Conservation (phyloP, 78 protist species). For the Dictyostelium purpureum region DNA sequence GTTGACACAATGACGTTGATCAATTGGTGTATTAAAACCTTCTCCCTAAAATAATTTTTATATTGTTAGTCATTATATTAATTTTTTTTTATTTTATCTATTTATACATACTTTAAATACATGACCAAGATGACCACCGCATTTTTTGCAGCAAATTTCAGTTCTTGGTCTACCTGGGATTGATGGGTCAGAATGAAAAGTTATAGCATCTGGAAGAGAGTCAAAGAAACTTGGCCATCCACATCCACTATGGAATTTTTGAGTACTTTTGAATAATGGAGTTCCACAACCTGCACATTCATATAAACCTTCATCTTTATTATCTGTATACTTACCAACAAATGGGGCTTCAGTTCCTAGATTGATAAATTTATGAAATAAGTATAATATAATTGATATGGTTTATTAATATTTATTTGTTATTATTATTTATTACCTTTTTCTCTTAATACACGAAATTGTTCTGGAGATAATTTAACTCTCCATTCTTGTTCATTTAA, state of each 20-base stretch:
- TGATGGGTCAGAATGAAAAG: conserved; percentile 69
- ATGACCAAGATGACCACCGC: conserved; percentile 94
- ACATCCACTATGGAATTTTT: conserved; percentile 85
- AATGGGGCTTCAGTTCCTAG: conserved; percentile 21
- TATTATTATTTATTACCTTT: too few relatives aligned
- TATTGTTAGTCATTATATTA: background rate
- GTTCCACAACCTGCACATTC: conserved; percentile 78
- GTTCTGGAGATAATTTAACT: conserved; percentile 66
- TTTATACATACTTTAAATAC: conserved; percentile 76
- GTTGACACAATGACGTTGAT: conserved; percentile 94
- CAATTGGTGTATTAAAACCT: conserved; percentile 75
- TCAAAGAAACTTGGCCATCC: conserved; percentile 94
- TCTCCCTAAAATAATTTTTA: conserved; percentile 70
- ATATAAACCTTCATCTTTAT: conserved; percentile 24
- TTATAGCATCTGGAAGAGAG: conserved; percentile 72
- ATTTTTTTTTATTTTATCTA: background rate
- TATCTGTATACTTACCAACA: conserved; percentile 57
- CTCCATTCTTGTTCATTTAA: conserved; percentile 75
- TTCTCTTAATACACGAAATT: conserved; percentile 68
- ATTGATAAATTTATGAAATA: too few relatives aligned
- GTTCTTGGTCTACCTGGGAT: conserved; percentile 78
- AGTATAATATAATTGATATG: too few relatives aligned
- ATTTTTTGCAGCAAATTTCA: conserved; percentile 87
- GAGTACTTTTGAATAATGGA: conserved; percentile 72
- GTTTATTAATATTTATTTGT: conserved; percentile 1